These are phyloP conservation scores for Cantharellus anzutake DNA, from an alignment of 768 basidiomycete genomes.

Conservation along the genomic window DNA sequence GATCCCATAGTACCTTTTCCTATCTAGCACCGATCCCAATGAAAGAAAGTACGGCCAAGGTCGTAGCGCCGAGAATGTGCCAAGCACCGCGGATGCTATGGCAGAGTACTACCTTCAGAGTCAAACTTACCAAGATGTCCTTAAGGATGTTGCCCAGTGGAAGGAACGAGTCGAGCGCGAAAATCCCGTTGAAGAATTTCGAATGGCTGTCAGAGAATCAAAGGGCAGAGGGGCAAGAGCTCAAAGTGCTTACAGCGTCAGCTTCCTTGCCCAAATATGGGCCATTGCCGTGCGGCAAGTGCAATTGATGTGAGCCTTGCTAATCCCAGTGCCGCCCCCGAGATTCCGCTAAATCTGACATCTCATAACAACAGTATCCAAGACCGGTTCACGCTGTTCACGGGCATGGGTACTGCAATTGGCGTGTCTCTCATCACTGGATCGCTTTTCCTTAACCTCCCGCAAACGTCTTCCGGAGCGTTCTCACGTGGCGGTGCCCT, in stretches of 20 bases:
- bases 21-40: constrained; percentile 41
- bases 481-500: constrained; percentile 79
- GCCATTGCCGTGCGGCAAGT: constrained; percentile 58
- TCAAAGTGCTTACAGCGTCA: constrained; percentile 68
- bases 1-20: no score
- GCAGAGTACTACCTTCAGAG: constrained; percentile 35
- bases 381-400: neutral
- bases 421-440: constrained; percentile 47
- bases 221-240: constrained; percentile 63
- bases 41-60: constrained; percentile 64
- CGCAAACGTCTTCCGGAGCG: constrained; percentile 53
- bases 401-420: neutral
- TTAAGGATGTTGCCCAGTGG: constrained; percentile 35
- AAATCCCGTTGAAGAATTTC: constrained; percentile 40
- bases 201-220: constrained; percentile 50
- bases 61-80: constrained; percentile 27
- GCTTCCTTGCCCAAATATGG: constrained; percentile 53
- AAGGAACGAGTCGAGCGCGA: constrained; percentile 45
- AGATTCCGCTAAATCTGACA: neutral
- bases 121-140: constrained; percentile 30
- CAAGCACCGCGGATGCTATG: constrained; percentile 46
- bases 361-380: neutral
- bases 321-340: constrained; percentile 33
- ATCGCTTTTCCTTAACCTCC: constrained; percentile 53
- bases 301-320: constrained; percentile 55